A percentile compares a stretch with the other conserved stretches of the same genome.
phyloP scores from a whole-genome alignment of 805 yeast species.

The Candida silvicultrix region DNA sequence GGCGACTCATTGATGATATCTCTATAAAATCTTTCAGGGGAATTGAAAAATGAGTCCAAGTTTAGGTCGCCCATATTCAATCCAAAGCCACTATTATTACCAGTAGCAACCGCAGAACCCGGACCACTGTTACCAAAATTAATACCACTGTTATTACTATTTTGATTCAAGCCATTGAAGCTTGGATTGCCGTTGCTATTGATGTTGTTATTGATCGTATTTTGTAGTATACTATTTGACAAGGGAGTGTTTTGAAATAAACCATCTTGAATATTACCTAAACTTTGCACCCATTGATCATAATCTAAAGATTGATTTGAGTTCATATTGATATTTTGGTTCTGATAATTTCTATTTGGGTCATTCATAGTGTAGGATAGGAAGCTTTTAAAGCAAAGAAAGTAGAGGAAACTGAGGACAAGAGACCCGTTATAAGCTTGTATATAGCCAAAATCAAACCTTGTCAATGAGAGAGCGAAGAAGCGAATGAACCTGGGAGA shows the following conservation, averaged over 20 bases:
- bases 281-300: conserved; percentile 21
- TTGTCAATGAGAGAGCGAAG: too few species aligned
- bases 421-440: too few species aligned
- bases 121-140: background rate
- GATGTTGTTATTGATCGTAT: background rate
- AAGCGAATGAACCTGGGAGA: too few species aligned
- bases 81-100: background rate
- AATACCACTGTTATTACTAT: conserved; percentile 2
- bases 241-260: conserved; percentile 21
- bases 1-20: conserved; percentile 23
- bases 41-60: conserved; percentile 14
- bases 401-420: too few species aligned
- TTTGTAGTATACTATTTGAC: conserved; percentile 13
- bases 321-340: background rate
- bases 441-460: too few species aligned
- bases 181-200: background rate
- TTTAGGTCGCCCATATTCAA: conserved; percentile 6
- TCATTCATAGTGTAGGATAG: too few species aligned
- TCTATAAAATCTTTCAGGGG: conserved; percentile 22
- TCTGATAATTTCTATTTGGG: conserved; percentile 1
- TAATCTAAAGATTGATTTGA: conserved; percentile 18
- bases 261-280: conserved; percentile 21
- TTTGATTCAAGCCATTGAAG: conserved; percentile 1
- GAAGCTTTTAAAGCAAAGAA: too few species aligned
- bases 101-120: too few species aligned